These are phyloP conservation scores for Prototheca cutis DNA, from an alignment of 163 green algal species.

Conservation along the genomic window DNA sequence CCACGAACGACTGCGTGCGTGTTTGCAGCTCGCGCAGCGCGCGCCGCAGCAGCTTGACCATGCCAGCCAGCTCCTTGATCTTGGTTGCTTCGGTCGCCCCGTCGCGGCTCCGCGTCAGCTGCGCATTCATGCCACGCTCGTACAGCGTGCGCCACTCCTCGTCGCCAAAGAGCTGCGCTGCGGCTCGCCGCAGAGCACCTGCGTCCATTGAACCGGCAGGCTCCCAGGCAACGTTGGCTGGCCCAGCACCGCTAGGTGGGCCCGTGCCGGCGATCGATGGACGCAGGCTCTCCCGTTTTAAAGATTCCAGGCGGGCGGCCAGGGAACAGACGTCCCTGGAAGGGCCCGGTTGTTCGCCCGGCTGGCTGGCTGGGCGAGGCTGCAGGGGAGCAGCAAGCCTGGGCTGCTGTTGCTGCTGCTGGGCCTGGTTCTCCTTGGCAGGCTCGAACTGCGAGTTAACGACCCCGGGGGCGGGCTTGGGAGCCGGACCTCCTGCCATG, in stretches of 20 bases:
- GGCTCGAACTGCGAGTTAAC: too few relatives aligned
- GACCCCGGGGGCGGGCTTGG: neutral
- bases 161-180: constrained; percentile 50
- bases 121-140: constrained; percentile 47
- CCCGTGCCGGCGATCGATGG: constrained; percentile 7
- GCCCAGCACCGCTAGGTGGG: neutral
- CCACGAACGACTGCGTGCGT: constrained; percentile 43
- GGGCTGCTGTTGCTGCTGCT: too few relatives aligned
- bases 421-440: constrained; percentile 27
- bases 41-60: constrained; percentile 68
- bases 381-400: too few relatives aligned
- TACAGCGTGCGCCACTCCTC: constrained; percentile 37
- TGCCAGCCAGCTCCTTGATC: constrained; percentile 68
- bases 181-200: constrained; percentile 20
- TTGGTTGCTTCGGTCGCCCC: constrained; percentile 65
- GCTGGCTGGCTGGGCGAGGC: too few relatives aligned
- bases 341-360: neutral
- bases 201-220: constrained; percentile 17
- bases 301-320: constrained; percentile 20
- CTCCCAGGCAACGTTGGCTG: too few relatives aligned
- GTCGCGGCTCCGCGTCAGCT: constrained; percentile 70
- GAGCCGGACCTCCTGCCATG: neutral
- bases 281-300: constrained; percentile 25
- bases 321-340: constrained; percentile 4
- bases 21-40: constrained; percentile 51